Base-by-base conservation (phyloP, 305 asterid genomes). In the Fraxinus greggii region DNA sequence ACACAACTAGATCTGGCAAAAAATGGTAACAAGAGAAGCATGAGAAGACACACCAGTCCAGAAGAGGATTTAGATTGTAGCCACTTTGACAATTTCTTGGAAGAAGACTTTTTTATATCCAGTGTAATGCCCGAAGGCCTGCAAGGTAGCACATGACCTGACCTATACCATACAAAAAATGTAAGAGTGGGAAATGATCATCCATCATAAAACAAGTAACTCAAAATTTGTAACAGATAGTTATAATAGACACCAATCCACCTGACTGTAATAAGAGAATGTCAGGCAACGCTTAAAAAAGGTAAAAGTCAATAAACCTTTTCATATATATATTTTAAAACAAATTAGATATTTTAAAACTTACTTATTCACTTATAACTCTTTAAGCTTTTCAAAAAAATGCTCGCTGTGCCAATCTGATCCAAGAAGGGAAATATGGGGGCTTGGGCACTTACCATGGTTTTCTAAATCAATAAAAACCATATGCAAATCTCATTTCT, bases 41-140 rank as follows among this genome's bases (percentile, higher is more conserved):
- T 15, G 77, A 33, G 29, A 40, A 78, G 77, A 33, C 92, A 86
- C 79, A 95, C 98, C 94, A 93, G 90, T 76, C 97, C 97, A 54
- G 83, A 75, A 78, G 90, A 88, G 54, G 97, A 85, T 88, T 89
- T 94, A 56, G 97, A 91, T 89, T 90, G 99, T 80, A 96, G 88
- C 99, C 98, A 96, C 89, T 96, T 96, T 77, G 99, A 92, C 81
- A 96, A 85, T 88, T 96, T 96, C 97, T 93, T 96, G 89, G 89
- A 86, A 84, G 98, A 96, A 69, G 99, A 96, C 86, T 96, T 96
- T 86, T 94, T 96, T 80, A 96, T 87, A 89, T 96, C 98, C 83
- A 94, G 84, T 45, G 92, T 91, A 84, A 91, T 74, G 56, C 97
- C 98, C 17, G 92, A 36, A 83, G 98, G 97, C 85, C 99, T 90